These are phyloP conservation scores for Exophiala dermatitidis DNA, from an alignment of 2,329 filamentous ascomycete genomes.

Conservation along the genomic window DNA sequence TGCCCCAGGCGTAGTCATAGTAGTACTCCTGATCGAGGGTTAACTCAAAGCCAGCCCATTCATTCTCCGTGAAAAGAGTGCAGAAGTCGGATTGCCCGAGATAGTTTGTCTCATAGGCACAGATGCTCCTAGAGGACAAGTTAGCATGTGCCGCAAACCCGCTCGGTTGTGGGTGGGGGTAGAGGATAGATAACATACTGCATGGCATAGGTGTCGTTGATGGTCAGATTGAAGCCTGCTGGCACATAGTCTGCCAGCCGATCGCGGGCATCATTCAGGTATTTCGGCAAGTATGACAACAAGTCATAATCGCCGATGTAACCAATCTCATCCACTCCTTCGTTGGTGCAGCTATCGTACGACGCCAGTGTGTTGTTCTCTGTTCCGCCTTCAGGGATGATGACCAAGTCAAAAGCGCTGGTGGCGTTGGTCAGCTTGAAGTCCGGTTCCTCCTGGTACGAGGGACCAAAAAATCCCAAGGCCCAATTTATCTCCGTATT, in stretches of 20 bases:
- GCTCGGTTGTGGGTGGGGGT: not conserved
- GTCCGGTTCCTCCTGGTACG: constrained; percentile 32
- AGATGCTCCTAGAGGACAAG: constrained; percentile 37
- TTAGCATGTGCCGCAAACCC: not conserved
- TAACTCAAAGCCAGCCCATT: constrained; percentile 50
- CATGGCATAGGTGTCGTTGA: constrained; percentile 47
- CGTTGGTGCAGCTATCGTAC: constrained; percentile 43
- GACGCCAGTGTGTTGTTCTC: constrained; percentile 50
- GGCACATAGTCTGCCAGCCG: constrained; percentile 45
- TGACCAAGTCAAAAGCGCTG: constrained; percentile 39
- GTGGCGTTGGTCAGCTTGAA: constrained; percentile 37
- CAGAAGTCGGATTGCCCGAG: constrained; percentile 48
- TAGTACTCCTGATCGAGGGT: constrained; percentile 48
- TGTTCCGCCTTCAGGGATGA: constrained; percentile 45
- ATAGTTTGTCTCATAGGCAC: constrained; percentile 48
- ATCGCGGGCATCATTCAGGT: constrained; percentile 40
- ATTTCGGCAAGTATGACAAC: constrained; percentile 40
- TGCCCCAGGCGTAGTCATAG: constrained; percentile 42
- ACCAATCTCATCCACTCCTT: constrained; percentile 31
- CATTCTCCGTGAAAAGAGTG: constrained; percentile 47
- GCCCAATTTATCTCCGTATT: constrained; percentile 51
- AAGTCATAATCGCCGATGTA: constrained; percentile 37
- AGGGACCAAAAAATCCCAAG: constrained; percentile 48
- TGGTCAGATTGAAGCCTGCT: constrained; percentile 42
- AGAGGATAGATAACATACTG: constrained; percentile 26